These are phyloP conservation scores for Mimosa bimucronata DNA, from an alignment of 306 rosid genomes.

Conservation along the genomic window DNA sequence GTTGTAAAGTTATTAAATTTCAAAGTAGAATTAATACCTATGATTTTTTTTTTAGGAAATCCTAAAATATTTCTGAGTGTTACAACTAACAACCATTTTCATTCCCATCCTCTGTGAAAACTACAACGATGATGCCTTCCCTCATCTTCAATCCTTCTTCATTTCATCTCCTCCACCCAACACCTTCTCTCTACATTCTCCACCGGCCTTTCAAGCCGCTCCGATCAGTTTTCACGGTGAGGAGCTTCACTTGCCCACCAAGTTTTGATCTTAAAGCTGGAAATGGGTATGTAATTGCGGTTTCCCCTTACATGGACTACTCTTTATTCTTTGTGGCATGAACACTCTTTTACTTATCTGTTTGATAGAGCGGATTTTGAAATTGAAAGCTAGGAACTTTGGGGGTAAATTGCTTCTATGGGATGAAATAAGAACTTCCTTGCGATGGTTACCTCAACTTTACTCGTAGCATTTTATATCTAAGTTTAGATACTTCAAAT, in stretches of 20 bases:
- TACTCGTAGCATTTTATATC: not conserved
- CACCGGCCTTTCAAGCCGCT: conserved; percentile 39
- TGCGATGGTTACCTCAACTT: not conserved
- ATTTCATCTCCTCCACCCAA: conserved; percentile 30
- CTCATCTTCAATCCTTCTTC: conserved; percentile 32
- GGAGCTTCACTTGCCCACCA: conserved; percentile 36
- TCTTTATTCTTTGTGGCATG: not conserved
- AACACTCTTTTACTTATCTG: not conserved
- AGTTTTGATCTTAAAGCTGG: conserved; percentile 50
- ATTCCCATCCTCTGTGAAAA: conserved; percentile 34
- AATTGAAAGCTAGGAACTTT: not conserved
- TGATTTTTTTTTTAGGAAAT: no score
- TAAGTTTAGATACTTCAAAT: not conserved
- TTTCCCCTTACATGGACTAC: not conserved
- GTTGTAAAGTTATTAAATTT: no score
- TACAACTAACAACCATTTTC: no score
- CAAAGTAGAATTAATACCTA: no score
- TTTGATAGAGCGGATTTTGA: not conserved
- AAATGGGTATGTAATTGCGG: conserved; percentile 69
- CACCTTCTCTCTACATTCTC: conserved; percentile 34
- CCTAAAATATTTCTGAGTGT: not conserved
- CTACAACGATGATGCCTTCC: conserved; percentile 25
- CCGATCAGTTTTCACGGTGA: conserved; percentile 43
- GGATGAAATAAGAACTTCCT: not conserved
- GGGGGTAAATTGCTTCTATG: not conserved